phyloP scores from a whole-genome alignment of 129 eudicot genomes.

The Silybum marianum region DNA sequence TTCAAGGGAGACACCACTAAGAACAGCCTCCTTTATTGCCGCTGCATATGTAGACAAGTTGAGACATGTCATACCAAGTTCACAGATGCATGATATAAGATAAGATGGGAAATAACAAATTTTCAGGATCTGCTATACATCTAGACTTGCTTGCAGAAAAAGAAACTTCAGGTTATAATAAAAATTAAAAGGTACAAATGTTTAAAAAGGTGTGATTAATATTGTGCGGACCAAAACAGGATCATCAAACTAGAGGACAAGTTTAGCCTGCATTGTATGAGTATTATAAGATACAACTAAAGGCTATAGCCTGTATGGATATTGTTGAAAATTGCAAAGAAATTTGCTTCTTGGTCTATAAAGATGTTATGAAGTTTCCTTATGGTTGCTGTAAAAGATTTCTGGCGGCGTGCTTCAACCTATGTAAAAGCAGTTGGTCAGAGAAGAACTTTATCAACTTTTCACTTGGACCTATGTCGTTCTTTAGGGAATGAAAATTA shows the following conservation, averaged over 20 bases:
- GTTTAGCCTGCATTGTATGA: not conserved
- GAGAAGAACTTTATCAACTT: not conserved
- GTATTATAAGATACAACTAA: not conserved
- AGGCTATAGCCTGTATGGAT: not conserved
- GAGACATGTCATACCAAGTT: constrained; percentile 9
- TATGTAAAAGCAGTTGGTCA: not conserved
- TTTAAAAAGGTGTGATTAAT: not conserved
- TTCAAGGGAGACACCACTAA: constrained; percentile 90
- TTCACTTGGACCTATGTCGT: no score
- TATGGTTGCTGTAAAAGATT: not conserved
- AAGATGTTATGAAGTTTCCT: not conserved
- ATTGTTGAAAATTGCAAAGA: not conserved
- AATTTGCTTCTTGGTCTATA: not conserved
- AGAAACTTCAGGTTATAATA: not conserved
- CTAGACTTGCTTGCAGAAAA: constrained; percentile 16
- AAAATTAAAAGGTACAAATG: constrained; percentile 8
- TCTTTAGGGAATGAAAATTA: no score
- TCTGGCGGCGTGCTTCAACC: not conserved
- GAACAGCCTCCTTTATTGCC: constrained; percentile 91
- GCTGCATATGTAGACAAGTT: constrained; percentile 56
- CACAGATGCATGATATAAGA: not conserved
- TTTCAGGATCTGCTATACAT: constrained; percentile 1
- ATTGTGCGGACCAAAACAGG: not conserved
- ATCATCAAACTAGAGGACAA: constrained; percentile 4
- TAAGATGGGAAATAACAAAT: not conserved